These are phyloP conservation scores for Fraxinus americana DNA, from an alignment of 257 asterid species.

Conservation along the genomic window DNA sequence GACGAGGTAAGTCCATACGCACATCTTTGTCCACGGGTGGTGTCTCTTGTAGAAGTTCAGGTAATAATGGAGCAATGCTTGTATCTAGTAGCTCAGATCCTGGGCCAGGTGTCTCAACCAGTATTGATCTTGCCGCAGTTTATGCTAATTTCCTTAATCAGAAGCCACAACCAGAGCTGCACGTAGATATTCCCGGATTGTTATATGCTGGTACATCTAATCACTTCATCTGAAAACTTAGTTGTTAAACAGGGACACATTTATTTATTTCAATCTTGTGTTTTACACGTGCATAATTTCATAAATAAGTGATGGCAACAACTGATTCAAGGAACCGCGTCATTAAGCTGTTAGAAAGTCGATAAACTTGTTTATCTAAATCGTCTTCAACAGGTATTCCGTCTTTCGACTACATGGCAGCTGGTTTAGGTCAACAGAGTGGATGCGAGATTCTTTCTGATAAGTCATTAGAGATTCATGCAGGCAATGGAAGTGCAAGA, in stretches of 20 bases:
- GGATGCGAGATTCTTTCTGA: slow-evolving; percentile 28
- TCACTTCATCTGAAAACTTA: neutral
- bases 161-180: slow-evolving; percentile 22
- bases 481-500: slow-evolving; percentile 18
- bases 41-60: slow-evolving; percentile 12
- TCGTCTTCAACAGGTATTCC: slow-evolving; percentile 1
- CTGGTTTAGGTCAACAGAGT: neutral
- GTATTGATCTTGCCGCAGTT: slow-evolving; percentile 66
- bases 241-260: neutral
- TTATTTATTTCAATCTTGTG: no score
- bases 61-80: slow-evolving; percentile 14
- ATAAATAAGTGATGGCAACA: no score
- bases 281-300: no score
- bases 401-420: slow-evolving; percentile 14
- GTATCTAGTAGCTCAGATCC: slow-evolving; percentile 19
- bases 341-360: slow-evolving; percentile 1
- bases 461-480: slow-evolving; percentile 24
- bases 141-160: slow-evolving; percentile 65
- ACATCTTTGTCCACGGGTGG: neutral
- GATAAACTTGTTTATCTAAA: neutral
- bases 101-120: slow-evolving; percentile 19
- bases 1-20: slow-evolving; percentile 34
- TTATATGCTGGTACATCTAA: neutral
- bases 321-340: neutral
- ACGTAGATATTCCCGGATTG: neutral